Conservation (phyloP, 352 stramenopile species). For the Albugo laibachii region DNA sequence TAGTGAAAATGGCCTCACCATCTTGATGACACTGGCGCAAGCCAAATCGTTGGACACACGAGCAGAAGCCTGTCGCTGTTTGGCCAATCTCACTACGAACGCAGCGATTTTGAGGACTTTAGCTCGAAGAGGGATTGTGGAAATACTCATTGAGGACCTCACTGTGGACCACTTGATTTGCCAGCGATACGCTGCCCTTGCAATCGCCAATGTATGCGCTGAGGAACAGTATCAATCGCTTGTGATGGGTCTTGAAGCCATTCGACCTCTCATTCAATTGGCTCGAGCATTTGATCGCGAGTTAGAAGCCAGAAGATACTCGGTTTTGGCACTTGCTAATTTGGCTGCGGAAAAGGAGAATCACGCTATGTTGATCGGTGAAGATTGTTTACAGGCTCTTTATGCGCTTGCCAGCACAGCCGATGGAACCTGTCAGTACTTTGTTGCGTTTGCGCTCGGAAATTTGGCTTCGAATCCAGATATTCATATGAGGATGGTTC, state of each 20-base stretch:
- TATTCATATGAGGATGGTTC: conserved; percentile 88
- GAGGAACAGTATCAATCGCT: conserved; percentile 86
- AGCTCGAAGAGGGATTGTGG: conserved; percentile 82
- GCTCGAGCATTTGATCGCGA: conserved; percentile 77
- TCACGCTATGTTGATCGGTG: conserved; percentile 84
- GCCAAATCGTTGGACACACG: conserved; percentile 82
- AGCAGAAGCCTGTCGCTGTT: conserved; percentile 78
- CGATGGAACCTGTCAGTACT: conserved; percentile 87
- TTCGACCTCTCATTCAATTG: conserved; percentile 79
- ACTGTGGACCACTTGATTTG: conserved; percentile 82
- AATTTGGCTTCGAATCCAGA: conserved; percentile 87
- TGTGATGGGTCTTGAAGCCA: conserved; percentile 86
- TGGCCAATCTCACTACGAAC: conserved; percentile 92
- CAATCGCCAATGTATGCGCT: conserved; percentile 88
- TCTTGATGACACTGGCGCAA: conserved; percentile 81
- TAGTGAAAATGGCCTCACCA: conserved; percentile 84
- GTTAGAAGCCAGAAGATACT: conserved; percentile 86
- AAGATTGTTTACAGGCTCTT: conserved; percentile 78
- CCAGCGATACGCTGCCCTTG: conserved; percentile 84
- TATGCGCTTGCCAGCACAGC: conserved; percentile 87
- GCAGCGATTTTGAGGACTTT: conserved; percentile 73
- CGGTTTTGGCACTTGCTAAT: conserved; percentile 88
- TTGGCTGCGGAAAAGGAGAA: conserved; percentile 89
- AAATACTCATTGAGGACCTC: conserved; percentile 80
- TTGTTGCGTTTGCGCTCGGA: conserved; percentile 86